A percentile compares a stretch with the other conserved stretches of the same genome.
Evolutionary conservation across 805 yeast species (phyloP).

Genomic region (Yamadazyma kitorensis): DNA sequence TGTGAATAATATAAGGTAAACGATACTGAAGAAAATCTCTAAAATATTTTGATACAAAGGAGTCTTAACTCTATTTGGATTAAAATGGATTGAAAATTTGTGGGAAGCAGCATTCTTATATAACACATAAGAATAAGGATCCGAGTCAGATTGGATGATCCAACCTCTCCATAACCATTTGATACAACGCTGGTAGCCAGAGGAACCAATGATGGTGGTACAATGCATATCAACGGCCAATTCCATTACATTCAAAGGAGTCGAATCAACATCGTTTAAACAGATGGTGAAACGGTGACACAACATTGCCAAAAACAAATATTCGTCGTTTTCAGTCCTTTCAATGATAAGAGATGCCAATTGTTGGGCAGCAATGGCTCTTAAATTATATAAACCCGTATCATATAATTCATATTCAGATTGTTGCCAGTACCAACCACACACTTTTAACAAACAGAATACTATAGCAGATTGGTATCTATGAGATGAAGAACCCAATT

Average conservation of each 20-base stretch:
- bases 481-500: slow-evolving; percentile 49
- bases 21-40: slow-evolving; percentile 63
- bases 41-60: slow-evolving; percentile 77
- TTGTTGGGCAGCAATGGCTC: slow-evolving; percentile 71
- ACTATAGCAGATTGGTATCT: slow-evolving; percentile 67
- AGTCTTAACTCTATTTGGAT: slow-evolving; percentile 80
- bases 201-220: slow-evolving; percentile 69
- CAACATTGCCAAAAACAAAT: slow-evolving; percentile 69
- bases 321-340: slow-evolving; percentile 52
- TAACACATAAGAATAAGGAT: slow-evolving; percentile 66
- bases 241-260: slow-evolving; percentile 75
- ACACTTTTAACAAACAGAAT: slow-evolving; percentile 71
- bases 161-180: slow-evolving; percentile 94
- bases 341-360: slow-evolving; percentile 73
- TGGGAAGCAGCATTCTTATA: slow-evolving; percentile 60
- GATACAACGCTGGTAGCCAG: slow-evolving; percentile 83
- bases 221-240: slow-evolving; percentile 84
- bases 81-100: slow-evolving; percentile 59
- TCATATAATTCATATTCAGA: slow-evolving; percentile 62
- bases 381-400: slow-evolving; percentile 55
- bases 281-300: slow-evolving; percentile 72
- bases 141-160: slow-evolving; percentile 72
- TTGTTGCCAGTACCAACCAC: slow-evolving; percentile 71
- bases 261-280: slow-evolving; percentile 57
- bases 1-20: slow-evolving; percentile 63